Base-by-base conservation (phyloP, 2,329 filamentous ascomycete species). In the Teratosphaeria nubilosa region DNA sequence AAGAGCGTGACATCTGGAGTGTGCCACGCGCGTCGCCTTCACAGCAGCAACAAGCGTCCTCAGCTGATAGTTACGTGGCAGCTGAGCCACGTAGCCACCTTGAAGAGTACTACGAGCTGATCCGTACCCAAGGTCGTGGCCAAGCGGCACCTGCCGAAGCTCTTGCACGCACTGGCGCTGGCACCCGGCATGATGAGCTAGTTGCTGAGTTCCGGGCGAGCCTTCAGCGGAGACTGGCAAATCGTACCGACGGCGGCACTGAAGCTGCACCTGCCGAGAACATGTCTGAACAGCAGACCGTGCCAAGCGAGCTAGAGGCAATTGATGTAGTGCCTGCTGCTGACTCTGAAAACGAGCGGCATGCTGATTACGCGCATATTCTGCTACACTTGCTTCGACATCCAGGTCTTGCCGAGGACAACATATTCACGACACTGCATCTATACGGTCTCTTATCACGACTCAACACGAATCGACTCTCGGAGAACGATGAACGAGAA, bases 1-100 rank as follows among this genome's bases (percentile, higher is more conserved):
- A 60, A 27, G 60, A 65, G 20, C 58, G 60, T 27, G 69, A 71
- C 62, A 64, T 70, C 10, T 70, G 69, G 69, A 65, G 69, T 45
- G 69, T 71, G 11, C 68, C 68, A n/a, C 58, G 50, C 10, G 59
- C 54, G 25, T 53, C 54, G 24, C 37, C 53, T 24, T 20, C 10
- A 16, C 59, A 57, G 31, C 51, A 30, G 52, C 22, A 25, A 48
- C 14, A 24, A 20, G 56, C 56, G 30, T 52, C 37, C 3, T 51
- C 20, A 11, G 55, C 45, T 30, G 54, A 34, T 34, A 41, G 37
- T 3, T 30, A 58, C 31, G 56, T 59, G 16, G 51, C 48, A 9
- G 30, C 22, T 24, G 58, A 60, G 48, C 25, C 52, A 27, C 16
- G 54, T 22, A 52, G 60, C 25, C 66, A 66, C 51, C 55, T 70